Percentiles rank a stretch among this genome's conserved stretches.
Evolutionary conservation across 2,329 filamentous ascomycete species (phyloP).

Genomic region (Colletotrichum higginsianum): DNA sequence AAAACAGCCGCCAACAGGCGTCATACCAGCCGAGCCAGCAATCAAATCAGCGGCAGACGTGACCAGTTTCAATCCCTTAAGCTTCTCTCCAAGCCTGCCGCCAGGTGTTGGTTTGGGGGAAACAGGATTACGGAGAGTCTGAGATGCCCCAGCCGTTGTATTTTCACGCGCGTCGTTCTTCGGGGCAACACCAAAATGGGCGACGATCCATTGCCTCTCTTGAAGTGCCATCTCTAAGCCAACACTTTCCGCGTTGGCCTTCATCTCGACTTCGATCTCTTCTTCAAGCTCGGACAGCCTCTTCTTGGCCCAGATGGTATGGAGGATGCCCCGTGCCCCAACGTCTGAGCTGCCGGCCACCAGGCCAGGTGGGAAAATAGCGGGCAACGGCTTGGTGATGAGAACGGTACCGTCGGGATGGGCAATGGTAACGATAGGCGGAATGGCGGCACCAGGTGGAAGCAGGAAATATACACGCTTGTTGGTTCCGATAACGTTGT

Average conservation of each 20-base stretch:
- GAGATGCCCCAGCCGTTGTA: slow-evolving; percentile 16
- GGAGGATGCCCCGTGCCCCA: slow-evolving; percentile 85
- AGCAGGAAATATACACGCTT: slow-evolving; percentile 86
- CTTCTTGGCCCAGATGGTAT: slow-evolving; percentile 92
- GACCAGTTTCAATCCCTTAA: slow-evolving; percentile 83
- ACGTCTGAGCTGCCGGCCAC: slow-evolving; percentile 76
- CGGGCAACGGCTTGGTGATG: slow-evolving; percentile 83
- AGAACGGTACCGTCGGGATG: slow-evolving; percentile 58
- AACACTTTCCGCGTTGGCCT: slow-evolving; percentile 83
- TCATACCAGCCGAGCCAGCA: slow-evolving; percentile 66
- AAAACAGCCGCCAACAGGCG: slow-evolving; percentile 7
- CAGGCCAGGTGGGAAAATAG: slow-evolving; percentile 86
- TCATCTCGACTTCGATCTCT: slow-evolving; percentile 83
- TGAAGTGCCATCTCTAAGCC: slow-evolving; percentile 87
- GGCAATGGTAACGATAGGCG: slow-evolving; percentile 78
- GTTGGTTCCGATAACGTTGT: slow-evolving; percentile 61
- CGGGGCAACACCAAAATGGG: slow-evolving; percentile 78
- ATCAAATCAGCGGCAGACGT: slow-evolving; percentile 78
- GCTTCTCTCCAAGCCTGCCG: slow-evolving; percentile 82
- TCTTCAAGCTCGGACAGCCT: slow-evolving; percentile 80
- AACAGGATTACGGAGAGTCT: slow-evolving; percentile 53
- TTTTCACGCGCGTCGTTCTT: slow-evolving; percentile 53
- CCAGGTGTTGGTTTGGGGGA: slow-evolving; percentile 77
- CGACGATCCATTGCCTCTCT: slow-evolving; percentile 88
- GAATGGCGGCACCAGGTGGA: slow-evolving; percentile 79